These are phyloP conservation scores for Cordyceps farinosa DNA, from an alignment of 2,329 filamentous ascomycete genomes.

Conservation along the genomic window DNA sequence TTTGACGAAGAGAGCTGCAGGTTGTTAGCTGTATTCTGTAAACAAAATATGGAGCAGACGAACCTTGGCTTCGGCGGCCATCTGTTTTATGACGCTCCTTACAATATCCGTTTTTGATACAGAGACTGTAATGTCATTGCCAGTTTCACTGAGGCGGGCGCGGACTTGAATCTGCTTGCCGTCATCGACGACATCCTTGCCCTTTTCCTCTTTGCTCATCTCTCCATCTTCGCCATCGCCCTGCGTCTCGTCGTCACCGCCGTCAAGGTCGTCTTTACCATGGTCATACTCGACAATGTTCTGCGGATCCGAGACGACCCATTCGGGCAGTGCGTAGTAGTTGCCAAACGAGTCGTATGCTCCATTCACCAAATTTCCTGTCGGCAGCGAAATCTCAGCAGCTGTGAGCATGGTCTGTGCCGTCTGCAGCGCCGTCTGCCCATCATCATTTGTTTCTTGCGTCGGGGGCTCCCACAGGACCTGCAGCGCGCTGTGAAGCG, in stretches of 20 bases:
- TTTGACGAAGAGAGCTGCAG: conserved; percentile 54
- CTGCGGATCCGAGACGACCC: conserved; percentile 64
- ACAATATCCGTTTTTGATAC: conserved; percentile 62
- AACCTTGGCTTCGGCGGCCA: conserved; percentile 63
- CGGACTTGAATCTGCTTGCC: conserved; percentile 55
- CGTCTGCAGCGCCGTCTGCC: conserved; percentile 49
- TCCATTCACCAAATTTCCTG: conserved; percentile 67
- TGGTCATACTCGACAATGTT: conserved; percentile 44
- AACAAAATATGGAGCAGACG: conserved; percentile 28
- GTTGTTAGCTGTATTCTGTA: not conserved
- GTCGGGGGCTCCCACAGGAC: conserved; percentile 58
- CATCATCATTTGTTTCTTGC: conserved; percentile 24
- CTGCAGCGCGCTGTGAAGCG: conserved; percentile 64
- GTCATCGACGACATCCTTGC: conserved; percentile 52
- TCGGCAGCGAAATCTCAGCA: conserved; percentile 70
- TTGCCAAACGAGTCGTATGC: conserved; percentile 69
- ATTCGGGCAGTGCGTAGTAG: conserved; percentile 65
- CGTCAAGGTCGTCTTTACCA: conserved; percentile 33
- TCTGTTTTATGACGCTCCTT: conserved; percentile 55
- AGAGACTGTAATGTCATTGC: conserved; percentile 58
- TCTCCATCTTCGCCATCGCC: conserved; percentile 32
- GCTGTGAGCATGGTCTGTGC: conserved; percentile 81
- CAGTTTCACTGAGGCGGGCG: conserved; percentile 64
- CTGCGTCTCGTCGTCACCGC: conserved; percentile 35
- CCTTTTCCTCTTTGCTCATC: conserved; percentile 53